These are phyloP conservation scores for Acrasis kona DNA, from an alignment of 78 protist species.

Conservation along the genomic window DNA sequence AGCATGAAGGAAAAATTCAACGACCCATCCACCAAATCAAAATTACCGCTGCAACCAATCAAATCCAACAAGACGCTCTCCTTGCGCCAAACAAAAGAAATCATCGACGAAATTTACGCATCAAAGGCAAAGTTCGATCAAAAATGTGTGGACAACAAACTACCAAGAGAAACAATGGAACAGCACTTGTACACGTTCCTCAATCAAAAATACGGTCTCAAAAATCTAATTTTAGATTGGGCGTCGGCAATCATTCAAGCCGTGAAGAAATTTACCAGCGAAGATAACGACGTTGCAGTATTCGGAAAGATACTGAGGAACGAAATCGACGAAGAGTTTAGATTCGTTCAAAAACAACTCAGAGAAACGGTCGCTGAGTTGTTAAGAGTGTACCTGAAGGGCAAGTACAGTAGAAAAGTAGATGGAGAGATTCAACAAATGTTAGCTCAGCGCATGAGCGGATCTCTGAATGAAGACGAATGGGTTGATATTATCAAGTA, in stretches of 20 bases:
- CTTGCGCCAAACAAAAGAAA: conserved; percentile 8
- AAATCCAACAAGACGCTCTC: conserved; percentile 3
- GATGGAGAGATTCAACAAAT: conserved; percentile 10
- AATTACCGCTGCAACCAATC: not conserved
- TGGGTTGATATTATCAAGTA: conserved; percentile 31
- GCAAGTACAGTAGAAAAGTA: not conserved
- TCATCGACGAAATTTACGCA: conserved; percentile 33
- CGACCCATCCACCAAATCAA: not conserved
- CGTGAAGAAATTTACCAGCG: not conserved
- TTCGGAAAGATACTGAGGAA: conserved; percentile 14
- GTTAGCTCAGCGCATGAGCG: not conserved
- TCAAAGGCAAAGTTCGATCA: conserved; percentile 17
- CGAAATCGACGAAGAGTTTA: conserved; percentile 34
- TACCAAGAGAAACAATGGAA: conserved; percentile 38
- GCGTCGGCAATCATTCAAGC: conserved; percentile 6
- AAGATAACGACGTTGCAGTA: conserved; percentile 34
- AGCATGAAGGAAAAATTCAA: not conserved
- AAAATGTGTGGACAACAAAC: not conserved
- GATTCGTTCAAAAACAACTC: conserved; percentile 13
- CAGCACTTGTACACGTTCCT: conserved; percentile 29
- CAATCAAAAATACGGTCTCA: conserved; percentile 22
- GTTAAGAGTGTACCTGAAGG: conserved; percentile 5
- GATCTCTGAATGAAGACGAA: conserved; percentile 22
- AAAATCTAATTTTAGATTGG: conserved; percentile 4
- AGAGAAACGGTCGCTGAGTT: conserved; percentile 28